Evolutionary conservation across 2,329 filamentous ascomycete species (phyloP).

Genomic region (Phialophora verrucosa): DNA sequence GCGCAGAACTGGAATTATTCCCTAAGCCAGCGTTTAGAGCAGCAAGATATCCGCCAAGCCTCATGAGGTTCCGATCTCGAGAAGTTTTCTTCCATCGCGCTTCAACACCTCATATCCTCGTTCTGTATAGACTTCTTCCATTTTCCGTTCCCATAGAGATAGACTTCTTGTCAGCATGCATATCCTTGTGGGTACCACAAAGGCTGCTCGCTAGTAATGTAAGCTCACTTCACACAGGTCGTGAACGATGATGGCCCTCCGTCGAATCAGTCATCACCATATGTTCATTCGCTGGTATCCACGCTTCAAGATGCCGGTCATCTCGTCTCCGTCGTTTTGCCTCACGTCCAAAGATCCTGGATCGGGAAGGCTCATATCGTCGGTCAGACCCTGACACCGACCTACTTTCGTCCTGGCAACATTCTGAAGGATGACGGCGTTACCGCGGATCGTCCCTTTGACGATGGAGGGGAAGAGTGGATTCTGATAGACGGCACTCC

Average conservation of each 20-base stretch:
- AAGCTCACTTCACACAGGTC: slow-evolving; percentile 43
- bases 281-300: slow-evolving; percentile 75
- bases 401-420: slow-evolving; percentile 76
- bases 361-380: slow-evolving; percentile 98
- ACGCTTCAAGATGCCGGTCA: slow-evolving; percentile 76
- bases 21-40: neutral
- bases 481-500: slow-evolving; percentile 80
- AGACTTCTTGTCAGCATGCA: slow-evolving; percentile 50
- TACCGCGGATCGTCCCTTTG: slow-evolving; percentile 64
- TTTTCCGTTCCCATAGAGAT: neutral
- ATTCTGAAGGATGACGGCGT: slow-evolving; percentile 70
- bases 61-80: neutral
- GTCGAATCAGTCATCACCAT: slow-evolving; percentile 77
- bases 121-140: slow-evolving; percentile 7
- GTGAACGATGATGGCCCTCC: slow-evolving; percentile 81
- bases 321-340: slow-evolving; percentile 87
- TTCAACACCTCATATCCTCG: neutral
- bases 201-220: slow-evolving; percentile 15
- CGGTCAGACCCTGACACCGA: slow-evolving; percentile 81
- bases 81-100: neutral
- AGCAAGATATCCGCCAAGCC: neutral
- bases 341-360: slow-evolving; percentile 92
- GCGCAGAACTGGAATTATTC: too few species aligned
- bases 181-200: slow-evolving; percentile 51
- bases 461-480: slow-evolving; percentile 72